Percentiles rank a stretch among this genome's conserved stretches.
Evolutionary conservation across 108 stramenopile species (phyloP).

Genomic region (Cyclotella choctawhatcheeana): DNA sequence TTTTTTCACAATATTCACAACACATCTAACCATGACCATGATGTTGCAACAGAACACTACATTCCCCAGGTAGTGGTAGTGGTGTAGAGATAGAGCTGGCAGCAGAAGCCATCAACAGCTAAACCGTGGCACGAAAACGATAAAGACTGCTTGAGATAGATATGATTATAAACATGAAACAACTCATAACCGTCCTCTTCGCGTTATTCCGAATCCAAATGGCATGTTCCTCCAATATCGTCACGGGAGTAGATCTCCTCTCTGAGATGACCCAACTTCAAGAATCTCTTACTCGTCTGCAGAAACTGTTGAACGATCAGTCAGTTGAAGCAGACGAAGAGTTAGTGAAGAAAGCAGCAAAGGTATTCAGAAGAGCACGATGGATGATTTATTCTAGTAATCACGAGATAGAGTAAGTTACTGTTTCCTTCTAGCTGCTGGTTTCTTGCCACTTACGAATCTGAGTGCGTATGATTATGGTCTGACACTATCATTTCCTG

Average conservation of each 20-base stretch:
- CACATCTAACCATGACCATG: no score
- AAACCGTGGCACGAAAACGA: no score
- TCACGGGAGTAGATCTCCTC: constrained; percentile 5
- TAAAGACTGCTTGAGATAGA: no score
- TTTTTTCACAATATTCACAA: no score
- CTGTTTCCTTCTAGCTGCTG: neutral
- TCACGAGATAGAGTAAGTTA: neutral
- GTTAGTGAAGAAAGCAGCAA: constrained; percentile 5
- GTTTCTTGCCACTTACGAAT: neutral
- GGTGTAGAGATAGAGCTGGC: no score
- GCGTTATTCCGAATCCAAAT: neutral
- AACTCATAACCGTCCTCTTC: neutral
- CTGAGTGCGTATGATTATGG: neutral
- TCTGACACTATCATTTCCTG: neutral
- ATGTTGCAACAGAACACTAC: no score
- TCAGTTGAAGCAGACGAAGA: neutral
- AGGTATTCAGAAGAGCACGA: constrained; percentile 13
- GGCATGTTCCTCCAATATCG: neutral
- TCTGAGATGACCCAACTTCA: constrained; percentile 13
- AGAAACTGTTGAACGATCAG: neutral
- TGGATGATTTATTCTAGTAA: constrained; percentile 16
- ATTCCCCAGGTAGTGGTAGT: no score
- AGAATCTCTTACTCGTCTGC: constrained; percentile 10
- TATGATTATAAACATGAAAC: neutral
- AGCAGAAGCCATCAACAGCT: no score